These are phyloP conservation scores for Thermoascus crustaceus DNA, from an alignment of 2,329 filamentous ascomycete species.

Conservation along the genomic window DNA sequence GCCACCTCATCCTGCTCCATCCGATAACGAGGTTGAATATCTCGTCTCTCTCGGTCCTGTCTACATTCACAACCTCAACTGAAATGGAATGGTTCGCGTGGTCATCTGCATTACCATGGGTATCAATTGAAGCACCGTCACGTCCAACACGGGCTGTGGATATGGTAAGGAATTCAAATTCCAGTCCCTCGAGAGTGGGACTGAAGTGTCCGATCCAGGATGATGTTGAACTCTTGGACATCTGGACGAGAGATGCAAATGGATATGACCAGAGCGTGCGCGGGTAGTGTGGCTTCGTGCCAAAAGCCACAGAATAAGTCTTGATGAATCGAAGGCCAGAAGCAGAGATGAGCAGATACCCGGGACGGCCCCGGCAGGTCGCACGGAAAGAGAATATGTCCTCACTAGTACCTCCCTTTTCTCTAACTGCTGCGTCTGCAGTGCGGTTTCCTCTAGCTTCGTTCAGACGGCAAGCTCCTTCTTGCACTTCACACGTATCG, in stretches of 20 bases:
- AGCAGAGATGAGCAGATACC: slow-evolving; percentile 6
- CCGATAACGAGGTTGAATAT: slow-evolving; percentile 18
- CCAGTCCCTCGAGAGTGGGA: slow-evolving; percentile 3
- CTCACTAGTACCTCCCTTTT: background rate
- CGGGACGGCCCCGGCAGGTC: slow-evolving; percentile 4
- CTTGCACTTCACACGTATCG: slow-evolving; percentile 4
- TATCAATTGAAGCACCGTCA: background rate
- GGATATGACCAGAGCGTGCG: slow-evolving; percentile 6
- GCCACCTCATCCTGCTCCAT: slow-evolving; percentile 16
- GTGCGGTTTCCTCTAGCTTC: background rate
- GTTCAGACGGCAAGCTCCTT: background rate
- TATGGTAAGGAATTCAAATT: slow-evolving; percentile 3
- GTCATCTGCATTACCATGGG: too few species aligned
- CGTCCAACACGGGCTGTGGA: background rate
- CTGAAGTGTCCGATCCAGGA: slow-evolving; percentile 5
- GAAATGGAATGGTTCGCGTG: slow-evolving; percentile 4
- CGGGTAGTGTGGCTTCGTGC: slow-evolving; percentile 2
- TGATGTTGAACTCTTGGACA: slow-evolving; percentile 5
- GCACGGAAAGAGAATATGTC: slow-evolving; percentile 1
- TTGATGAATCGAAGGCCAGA: slow-evolving; percentile 7
- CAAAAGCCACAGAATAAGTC: slow-evolving; percentile 2
- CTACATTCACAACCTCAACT: slow-evolving; percentile 8
- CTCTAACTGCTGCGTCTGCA: background rate
- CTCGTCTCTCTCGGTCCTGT: slow-evolving; percentile 14
- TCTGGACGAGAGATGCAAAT: slow-evolving; percentile 5